Percentiles rank a stretch among this genome's conserved stretches.
These are phyloP conservation scores for Gynostemma pentaphyllum DNA, from an alignment of 306 rosid species.

Conservation along the genomic window DNA sequence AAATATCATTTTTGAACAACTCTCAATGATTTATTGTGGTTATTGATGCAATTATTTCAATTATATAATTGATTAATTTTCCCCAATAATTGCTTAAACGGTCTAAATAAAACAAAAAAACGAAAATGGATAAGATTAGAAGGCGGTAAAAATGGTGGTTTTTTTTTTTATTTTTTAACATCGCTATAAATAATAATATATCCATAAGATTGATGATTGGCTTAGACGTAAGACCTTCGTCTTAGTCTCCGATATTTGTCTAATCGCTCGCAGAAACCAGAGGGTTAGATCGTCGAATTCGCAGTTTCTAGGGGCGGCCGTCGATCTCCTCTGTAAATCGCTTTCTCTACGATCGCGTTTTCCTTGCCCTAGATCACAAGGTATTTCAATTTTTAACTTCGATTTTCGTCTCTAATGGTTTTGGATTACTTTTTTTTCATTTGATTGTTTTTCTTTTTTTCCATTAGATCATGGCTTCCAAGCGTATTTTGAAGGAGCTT, in stretches of 20 bases:
- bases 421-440: not conserved
- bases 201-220: not conserved
- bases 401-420: not conserved
- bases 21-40: no score
- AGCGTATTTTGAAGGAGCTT: slow-evolving; percentile 67
- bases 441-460: not conserved
- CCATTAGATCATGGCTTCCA: slow-evolving; percentile 46
- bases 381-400: not conserved
- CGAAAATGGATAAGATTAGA: not conserved
- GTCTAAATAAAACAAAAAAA: not conserved
- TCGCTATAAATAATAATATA: not conserved
- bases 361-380: not conserved
- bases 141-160: slow-evolving; percentile 1
- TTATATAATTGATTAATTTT: no score
- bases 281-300: slow-evolving; percentile 4
- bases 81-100: no score
- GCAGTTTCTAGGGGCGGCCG: slow-evolving; percentile 4
- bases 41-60: no score
- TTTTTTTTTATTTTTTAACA: not conserved
- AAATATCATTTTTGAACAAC: no score
- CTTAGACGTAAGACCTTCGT: not conserved
- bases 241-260: not conserved
- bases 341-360: not conserved
- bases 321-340: not conserved
- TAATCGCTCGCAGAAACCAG: not conserved